Conservation (phyloP, 2,329 filamentous ascomycete species). For the Xylariomycetidae sp. region DNA sequence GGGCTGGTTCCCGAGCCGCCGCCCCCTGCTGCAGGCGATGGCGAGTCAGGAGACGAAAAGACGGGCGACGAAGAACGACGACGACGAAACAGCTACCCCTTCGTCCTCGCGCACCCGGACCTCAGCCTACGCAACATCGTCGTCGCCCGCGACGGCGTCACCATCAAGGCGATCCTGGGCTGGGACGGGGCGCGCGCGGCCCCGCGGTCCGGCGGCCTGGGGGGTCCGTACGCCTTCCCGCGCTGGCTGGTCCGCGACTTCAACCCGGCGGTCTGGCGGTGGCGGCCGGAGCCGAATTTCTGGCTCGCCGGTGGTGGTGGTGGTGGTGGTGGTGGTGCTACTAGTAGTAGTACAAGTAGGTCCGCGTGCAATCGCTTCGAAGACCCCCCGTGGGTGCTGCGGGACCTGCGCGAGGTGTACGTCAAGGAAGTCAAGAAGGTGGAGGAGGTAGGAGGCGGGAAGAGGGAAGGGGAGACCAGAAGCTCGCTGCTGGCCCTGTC, state of each 20-base stretch:
- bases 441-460: not conserved
- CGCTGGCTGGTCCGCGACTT: constrained; percentile 21
- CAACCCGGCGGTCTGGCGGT: constrained; percentile 18
- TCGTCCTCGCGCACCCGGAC: constrained; percentile 19
- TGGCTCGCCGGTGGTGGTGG: too few relatives aligned
- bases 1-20: constrained; percentile 14
- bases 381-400: constrained; percentile 18
- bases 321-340: too few relatives aligned
- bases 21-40: not conserved
- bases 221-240: constrained; percentile 19
- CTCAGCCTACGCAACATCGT: constrained; percentile 20
- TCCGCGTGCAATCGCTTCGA: constrained; percentile 11
- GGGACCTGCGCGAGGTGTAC: constrained; percentile 16
- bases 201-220: constrained; percentile 16
- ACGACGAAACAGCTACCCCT: constrained; percentile 6
- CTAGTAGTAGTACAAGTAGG: too few relatives aligned
- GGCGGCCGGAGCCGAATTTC: constrained; percentile 11
- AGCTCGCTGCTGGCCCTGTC: constrained; percentile 19
- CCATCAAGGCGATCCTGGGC: constrained; percentile 17
- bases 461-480: constrained; percentile 7
- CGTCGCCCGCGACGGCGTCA: constrained; percentile 13
- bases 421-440: constrained; percentile 9
- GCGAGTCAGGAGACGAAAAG: not conserved
- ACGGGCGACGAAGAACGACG: not conserved
- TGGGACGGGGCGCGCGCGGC: constrained; percentile 19